A percentile compares a stretch with the other conserved stretches of the same genome.
Evolutionary conservation across 2,329 filamentous ascomycete genomes (phyloP).

Genomic region (Colletotrichum tamarilloi): DNA sequence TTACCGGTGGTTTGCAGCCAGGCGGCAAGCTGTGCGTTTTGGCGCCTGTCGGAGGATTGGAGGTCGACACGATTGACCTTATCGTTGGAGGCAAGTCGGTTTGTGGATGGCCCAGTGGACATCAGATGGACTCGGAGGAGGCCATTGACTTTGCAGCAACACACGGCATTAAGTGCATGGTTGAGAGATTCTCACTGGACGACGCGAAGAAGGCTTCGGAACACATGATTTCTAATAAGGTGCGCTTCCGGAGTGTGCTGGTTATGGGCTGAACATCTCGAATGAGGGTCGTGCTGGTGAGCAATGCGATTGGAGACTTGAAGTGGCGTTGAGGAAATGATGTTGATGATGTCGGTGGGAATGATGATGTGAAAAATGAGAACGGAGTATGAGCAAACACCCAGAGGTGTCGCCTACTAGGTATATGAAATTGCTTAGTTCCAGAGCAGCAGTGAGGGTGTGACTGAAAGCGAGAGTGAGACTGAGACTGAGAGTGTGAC

Average conservation of each 20-base stretch:
- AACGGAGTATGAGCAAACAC: too few species aligned
- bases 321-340: background rate
- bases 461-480: background rate
- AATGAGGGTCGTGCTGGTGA: background rate
- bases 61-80: conserved; percentile 54
- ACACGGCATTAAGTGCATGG: conserved; percentile 72
- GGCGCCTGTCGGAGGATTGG: conserved; percentile 59
- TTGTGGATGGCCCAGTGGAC: conserved; percentile 71
- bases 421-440: too few species aligned
- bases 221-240: conserved; percentile 50
- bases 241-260: conserved; percentile 58
- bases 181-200: conserved; percentile 72
- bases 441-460: background rate
- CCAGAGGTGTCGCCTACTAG: too few species aligned
- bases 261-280: conserved; percentile 46
- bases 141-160: conserved; percentile 73
- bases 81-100: conserved; percentile 67
- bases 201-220: conserved; percentile 59
- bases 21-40: conserved; percentile 71
- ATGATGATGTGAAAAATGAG: background rate
- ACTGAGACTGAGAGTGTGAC: background rate
- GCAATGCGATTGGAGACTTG: background rate
- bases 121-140: conserved; percentile 72
- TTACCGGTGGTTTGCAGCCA: conserved; percentile 64
- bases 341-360: too few species aligned